phyloP scores from a whole-genome alignment of 2,329 filamentous ascomycete genomes.

The Epichloe festucae region DNA sequence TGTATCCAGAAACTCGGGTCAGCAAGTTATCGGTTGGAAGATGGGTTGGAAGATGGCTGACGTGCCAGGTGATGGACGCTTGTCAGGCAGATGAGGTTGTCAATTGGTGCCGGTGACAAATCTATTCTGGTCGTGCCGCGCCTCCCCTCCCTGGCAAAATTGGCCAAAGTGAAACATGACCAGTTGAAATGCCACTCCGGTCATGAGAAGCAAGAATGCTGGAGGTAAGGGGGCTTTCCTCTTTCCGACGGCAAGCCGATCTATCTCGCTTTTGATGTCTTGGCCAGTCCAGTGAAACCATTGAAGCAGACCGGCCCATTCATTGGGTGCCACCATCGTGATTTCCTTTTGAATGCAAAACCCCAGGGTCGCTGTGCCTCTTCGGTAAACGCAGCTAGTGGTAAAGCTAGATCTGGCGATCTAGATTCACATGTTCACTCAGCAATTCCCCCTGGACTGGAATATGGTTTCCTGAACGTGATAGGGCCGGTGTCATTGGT shows the following conservation, averaged over 20 bases:
- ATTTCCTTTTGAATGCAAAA: too few relatives aligned
- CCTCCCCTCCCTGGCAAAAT: not conserved
- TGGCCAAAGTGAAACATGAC: not conserved
- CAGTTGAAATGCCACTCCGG: not conserved
- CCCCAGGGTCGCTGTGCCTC: too few relatives aligned
- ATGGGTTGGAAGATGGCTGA: not conserved
- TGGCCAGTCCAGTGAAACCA: not conserved
- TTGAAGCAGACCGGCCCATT: too few relatives aligned
- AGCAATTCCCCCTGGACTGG: too few relatives aligned
- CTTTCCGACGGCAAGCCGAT: slow-evolving; percentile 1
- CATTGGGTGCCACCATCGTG: too few relatives aligned
- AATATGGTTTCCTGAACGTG: too few relatives aligned
- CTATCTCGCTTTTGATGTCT: not conserved
- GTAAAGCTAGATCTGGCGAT: too few relatives aligned
- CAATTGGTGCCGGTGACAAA: not conserved
- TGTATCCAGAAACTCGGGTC: not conserved
- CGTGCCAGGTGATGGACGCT: not conserved
- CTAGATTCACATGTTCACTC: too few relatives aligned
- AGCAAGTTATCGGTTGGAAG: not conserved
- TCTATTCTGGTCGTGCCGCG: not conserved
- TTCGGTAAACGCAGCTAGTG: too few relatives aligned
- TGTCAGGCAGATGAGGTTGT: not conserved
- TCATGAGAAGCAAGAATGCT: not conserved
- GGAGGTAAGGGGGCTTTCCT: too few relatives aligned
- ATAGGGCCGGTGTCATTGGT: too few relatives aligned